These are phyloP conservation scores for Cudoniella acicularis DNA, from an alignment of 495 filamentous ascomycete species.

Conservation along the genomic window DNA sequence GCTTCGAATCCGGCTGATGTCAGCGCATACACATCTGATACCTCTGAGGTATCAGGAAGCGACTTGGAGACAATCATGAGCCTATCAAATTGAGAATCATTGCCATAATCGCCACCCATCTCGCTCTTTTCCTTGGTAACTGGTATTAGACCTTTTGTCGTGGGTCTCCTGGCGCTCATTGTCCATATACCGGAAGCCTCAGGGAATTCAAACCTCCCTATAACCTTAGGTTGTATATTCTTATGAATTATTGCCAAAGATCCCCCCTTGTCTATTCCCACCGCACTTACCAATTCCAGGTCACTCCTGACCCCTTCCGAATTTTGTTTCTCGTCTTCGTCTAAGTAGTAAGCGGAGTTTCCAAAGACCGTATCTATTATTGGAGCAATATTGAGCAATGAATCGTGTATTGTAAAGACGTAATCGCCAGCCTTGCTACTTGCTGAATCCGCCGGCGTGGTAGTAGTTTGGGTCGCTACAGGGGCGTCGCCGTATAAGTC, in stretches of 20 bases:
- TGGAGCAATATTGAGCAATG: conserved; percentile 70
- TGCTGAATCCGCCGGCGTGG: conserved; percentile 21
- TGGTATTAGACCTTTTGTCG: conserved; percentile 49
- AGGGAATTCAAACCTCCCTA: conserved; percentile 58
- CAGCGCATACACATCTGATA: conserved; percentile 57
- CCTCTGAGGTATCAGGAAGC: conserved; percentile 50
- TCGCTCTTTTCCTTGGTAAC: conserved; percentile 44
- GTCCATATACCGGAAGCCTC: conserved; percentile 63
- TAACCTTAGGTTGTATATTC: conserved; percentile 63
- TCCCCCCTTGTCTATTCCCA: conserved; percentile 66
- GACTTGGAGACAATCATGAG: conserved; percentile 67
- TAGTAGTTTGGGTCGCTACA: conserved; percentile 23
- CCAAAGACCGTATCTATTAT: conserved; percentile 69
- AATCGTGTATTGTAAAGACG: conserved; percentile 72
- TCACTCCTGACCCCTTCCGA: conserved; percentile 44
- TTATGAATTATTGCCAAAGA: conserved; percentile 71
- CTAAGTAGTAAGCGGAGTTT: conserved; percentile 37
- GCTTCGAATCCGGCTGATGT: conserved; percentile 62
- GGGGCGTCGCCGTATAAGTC: conserved; percentile 71
- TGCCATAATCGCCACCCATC: conserved; percentile 45
- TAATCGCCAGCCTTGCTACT: conserved; percentile 55
- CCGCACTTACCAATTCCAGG: conserved; percentile 67
- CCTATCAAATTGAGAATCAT: conserved; percentile 57
- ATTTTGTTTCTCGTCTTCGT: conserved; percentile 41
- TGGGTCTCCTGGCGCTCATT: conserved; percentile 54